Conservation (phyloP, 345 rosid genomes). For the Melaleuca alternifolia region DNA sequence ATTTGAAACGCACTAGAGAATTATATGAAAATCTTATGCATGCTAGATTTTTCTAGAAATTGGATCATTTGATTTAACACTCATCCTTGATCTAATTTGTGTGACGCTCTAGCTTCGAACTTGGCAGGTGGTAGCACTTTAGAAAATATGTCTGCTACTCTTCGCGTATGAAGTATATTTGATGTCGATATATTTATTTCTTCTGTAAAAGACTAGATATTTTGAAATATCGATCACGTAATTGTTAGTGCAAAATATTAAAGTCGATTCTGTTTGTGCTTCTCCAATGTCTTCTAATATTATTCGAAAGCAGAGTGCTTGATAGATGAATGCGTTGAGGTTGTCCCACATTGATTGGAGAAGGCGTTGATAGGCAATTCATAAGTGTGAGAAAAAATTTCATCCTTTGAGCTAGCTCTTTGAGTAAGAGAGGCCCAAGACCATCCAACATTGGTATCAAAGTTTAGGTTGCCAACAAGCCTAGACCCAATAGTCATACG, state of each 20-base stretch:
- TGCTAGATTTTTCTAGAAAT: background rate
- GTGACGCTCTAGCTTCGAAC: background rate
- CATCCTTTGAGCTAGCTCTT: too few relatives aligned
- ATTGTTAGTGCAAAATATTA: background rate
- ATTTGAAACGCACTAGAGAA: background rate
- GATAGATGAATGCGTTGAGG: background rate
- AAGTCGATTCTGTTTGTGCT: background rate
- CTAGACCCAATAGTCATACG: too few relatives aligned
- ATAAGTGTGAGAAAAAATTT: too few relatives aligned
- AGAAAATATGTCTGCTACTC: background rate
- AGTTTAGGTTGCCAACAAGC: too few relatives aligned
- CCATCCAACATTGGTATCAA: too few relatives aligned
- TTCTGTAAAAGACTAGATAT: background rate
- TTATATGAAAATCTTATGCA: background rate
- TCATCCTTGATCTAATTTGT: background rate
- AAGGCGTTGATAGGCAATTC: too few relatives aligned
- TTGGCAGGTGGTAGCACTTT: background rate
- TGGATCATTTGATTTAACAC: background rate
- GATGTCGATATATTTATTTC: background rate
- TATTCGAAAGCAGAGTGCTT: background rate
- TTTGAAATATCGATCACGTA: background rate
- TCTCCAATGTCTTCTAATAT: background rate
- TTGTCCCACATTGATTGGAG: too few relatives aligned
- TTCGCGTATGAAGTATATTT: background rate
- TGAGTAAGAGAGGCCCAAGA: too few relatives aligned